Conservation (phyloP, 345 rosid species). For the Gossypium rotundifolium region DNA sequence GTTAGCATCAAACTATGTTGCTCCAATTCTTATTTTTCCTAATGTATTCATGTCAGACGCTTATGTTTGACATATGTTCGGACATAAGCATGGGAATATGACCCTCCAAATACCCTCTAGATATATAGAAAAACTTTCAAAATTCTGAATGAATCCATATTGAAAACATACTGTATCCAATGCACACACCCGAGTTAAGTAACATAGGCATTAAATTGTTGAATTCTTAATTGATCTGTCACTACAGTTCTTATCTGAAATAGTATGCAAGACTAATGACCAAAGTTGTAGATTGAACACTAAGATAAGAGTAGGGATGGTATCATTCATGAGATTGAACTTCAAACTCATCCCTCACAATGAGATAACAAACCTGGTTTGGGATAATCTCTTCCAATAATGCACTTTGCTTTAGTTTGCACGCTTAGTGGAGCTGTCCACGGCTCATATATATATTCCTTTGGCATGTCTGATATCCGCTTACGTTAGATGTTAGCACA, state of each 20-base stretch:
- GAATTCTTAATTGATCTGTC: neutral
- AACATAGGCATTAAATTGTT: neutral
- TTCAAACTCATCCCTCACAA: neutral
- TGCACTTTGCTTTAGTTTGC: slow-evolving; percentile 79
- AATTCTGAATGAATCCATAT: too few species aligned
- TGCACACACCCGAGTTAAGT: too few species aligned
- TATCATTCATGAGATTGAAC: neutral
- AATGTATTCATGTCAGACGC: too few species aligned
- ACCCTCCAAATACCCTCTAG: too few species aligned
- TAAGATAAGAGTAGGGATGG: neutral
- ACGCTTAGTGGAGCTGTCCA: slow-evolving; percentile 85
- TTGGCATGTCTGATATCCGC: slow-evolving; percentile 72
- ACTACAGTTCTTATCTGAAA: neutral
- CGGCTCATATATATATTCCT: slow-evolving; percentile 90
- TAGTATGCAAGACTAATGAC: neutral
- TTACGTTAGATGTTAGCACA: neutral
- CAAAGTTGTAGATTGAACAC: neutral
- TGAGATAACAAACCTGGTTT: slow-evolving; percentile 53
- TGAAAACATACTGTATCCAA: too few species aligned
- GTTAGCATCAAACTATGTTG: too few species aligned
- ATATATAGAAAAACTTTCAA: too few species aligned
- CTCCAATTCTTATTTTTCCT: too few species aligned
- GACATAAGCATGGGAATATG: too few species aligned
- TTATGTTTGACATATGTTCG: too few species aligned
- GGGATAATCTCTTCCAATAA: slow-evolving; percentile 83